phyloP scores from a whole-genome alignment of 768 basidiomycete species.

The Serendipita sp. region DNA sequence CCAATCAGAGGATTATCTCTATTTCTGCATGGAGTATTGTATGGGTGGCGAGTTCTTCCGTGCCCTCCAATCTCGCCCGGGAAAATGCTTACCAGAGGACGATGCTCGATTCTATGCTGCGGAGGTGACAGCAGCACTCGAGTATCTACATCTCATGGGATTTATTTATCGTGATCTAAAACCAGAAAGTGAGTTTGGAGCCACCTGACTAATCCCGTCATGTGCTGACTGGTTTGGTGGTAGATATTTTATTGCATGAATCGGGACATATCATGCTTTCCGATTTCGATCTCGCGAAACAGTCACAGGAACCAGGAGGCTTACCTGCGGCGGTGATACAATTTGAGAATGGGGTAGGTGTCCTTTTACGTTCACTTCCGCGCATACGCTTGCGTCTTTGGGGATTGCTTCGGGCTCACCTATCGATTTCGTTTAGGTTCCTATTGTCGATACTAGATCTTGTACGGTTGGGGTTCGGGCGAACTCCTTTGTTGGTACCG shows the following conservation, averaged over 20 bases:
- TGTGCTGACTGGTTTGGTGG: slow-evolving; percentile 8
- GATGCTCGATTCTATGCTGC: slow-evolving; percentile 95
- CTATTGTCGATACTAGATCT: slow-evolving; percentile 89
- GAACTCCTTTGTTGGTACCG: slow-evolving; percentile 97
- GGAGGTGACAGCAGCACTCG: slow-evolving; percentile 91
- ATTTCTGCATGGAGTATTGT: slow-evolving; percentile 99
- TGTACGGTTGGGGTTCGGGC: slow-evolving; percentile 97
- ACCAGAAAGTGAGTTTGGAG: slow-evolving; percentile 79
- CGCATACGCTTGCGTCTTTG: too few relatives aligned
- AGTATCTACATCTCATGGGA: slow-evolving; percentile 97
- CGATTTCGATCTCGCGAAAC: slow-evolving; percentile 97
- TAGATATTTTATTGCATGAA: slow-evolving; percentile 94
- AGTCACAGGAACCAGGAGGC: slow-evolving; percentile 71
- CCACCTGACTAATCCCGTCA: background rate
- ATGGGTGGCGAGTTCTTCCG: slow-evolving; percentile 99
- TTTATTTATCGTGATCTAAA: slow-evolving; percentile 99
- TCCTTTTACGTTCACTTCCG: background rate
- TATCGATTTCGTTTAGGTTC: slow-evolving; percentile 36
- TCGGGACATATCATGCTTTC: slow-evolving; percentile 99
- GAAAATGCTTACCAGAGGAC: slow-evolving; percentile 93
- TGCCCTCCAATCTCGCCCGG: slow-evolving; percentile 85
- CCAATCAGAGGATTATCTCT: slow-evolving; percentile 94
- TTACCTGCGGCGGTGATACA: slow-evolving; percentile 76
- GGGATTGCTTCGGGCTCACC: slow-evolving; percentile 7
- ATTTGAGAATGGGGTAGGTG: slow-evolving; percentile 29